These are phyloP conservation scores for Melanogaster broomeanus DNA, from an alignment of 768 basidiomycete genomes.

Conservation along the genomic window DNA sequence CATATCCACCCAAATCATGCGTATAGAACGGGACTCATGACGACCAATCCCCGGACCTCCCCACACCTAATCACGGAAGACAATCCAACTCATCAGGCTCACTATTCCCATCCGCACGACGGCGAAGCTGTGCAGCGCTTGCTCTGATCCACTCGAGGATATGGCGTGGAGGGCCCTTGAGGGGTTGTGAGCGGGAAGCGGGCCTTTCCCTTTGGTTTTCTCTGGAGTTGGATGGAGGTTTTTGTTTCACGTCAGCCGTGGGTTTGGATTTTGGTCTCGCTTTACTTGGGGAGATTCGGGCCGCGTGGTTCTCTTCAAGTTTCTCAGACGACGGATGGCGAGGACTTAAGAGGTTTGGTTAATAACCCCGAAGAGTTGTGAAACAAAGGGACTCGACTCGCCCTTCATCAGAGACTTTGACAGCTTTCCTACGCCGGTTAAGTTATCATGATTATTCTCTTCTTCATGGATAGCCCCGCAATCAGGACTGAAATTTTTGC, in stretches of 20 bases:
- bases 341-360: conserved; percentile 1
- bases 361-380: neutral
- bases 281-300: conserved; percentile 1
- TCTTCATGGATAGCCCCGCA: neutral
- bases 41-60: no score
- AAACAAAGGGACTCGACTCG: conserved; percentile 3
- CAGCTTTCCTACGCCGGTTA: conserved; percentile 23
- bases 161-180: conserved; percentile 40
- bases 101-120: conserved; percentile 24
- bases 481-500: neutral
- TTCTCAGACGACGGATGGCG: conserved; percentile 25
- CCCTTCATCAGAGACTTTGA: conserved; percentile 14
- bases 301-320: conserved; percentile 36
- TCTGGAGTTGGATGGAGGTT: neutral
- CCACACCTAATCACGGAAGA: conserved; percentile 34
- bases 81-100: conserved; percentile 51
- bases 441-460: conserved; percentile 19
- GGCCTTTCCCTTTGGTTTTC: conserved; percentile 1
- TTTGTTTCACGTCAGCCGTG: neutral
- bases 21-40: no score
- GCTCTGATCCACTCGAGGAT: conserved; percentile 41
- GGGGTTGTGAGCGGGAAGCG: conserved; percentile 10
- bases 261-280: neutral
- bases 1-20: no score
- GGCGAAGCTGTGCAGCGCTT: conserved; percentile 21